phyloP scores from a whole-genome alignment of 78 protist genomes.

The Mastigamoeba balamuthi region DNA sequence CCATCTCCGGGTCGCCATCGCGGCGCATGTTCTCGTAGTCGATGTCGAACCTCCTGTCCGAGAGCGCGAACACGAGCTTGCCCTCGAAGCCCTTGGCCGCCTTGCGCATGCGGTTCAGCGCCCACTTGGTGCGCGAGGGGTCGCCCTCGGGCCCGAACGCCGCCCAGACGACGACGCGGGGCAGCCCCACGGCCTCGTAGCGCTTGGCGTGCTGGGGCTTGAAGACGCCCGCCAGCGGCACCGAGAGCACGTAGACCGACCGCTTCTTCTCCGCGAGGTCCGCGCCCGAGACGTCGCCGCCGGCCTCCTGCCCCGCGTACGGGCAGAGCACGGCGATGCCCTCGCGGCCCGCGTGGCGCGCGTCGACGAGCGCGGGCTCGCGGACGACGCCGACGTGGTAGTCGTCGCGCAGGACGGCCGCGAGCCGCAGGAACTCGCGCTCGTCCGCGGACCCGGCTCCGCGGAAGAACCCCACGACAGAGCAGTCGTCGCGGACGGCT shows the following conservation, averaged over 20 bases:
- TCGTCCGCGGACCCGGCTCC: neutral
- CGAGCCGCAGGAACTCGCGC: neutral
- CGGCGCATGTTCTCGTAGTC: neutral
- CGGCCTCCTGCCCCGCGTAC: neutral
- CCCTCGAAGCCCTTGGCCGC: constrained; percentile 17
- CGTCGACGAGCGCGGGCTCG: neutral
- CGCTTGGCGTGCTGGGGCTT: neutral
- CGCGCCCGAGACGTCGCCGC: neutral
- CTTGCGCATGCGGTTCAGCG: neutral
- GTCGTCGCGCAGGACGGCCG: neutral
- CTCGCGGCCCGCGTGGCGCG: neutral
- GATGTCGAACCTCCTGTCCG: neutral
- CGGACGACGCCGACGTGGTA: neutral
- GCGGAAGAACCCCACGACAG: neutral
- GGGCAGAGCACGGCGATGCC: neutral
- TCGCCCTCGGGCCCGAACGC: neutral
- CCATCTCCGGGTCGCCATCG: neutral
- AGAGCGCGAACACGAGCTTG: neutral
- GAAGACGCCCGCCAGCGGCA: neutral
- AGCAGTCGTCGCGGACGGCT: neutral
- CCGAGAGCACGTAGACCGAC: neutral
- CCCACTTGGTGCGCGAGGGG: neutral
- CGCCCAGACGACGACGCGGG: neutral
- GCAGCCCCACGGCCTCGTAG: neutral
- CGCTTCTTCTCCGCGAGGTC: neutral